phyloP scores from a whole-genome alignment of 257 asterid species.

The Primulina eburnea region DNA sequence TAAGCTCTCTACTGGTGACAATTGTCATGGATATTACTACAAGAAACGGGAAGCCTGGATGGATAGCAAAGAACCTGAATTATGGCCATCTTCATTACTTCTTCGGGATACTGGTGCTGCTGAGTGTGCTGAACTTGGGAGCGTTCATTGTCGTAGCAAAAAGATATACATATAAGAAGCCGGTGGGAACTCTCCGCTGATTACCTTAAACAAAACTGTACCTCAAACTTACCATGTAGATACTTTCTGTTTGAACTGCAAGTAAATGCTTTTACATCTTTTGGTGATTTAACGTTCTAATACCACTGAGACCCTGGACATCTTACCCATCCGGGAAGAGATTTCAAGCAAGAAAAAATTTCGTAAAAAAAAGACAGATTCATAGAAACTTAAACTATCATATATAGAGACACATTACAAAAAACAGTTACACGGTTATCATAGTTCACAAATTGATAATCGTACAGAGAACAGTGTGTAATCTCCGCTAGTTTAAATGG shows the following conservation, averaged over 20 bases:
- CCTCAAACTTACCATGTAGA: background rate
- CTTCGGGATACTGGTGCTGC: conserved; percentile 49
- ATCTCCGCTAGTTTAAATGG: conserved; percentile 46
- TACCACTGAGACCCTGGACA: background rate
- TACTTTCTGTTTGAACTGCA: background rate
- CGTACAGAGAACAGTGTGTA: conserved; percentile 25
- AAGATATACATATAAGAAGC: conserved; percentile 53
- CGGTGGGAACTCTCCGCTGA: conserved; percentile 40
- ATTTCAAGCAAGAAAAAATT: background rate
- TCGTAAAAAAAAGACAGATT: background rate
- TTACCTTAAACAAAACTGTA: background rate
- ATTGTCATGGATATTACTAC: conserved; percentile 46
- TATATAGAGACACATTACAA: conserved; percentile 23
- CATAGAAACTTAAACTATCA: conserved; percentile 25
- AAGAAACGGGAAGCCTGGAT: conserved; percentile 49
- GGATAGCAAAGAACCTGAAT: conserved; percentile 65
- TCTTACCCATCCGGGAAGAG: background rate
- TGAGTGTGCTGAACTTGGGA: conserved; percentile 54
- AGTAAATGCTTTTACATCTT: background rate
- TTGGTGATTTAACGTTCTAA: background rate
- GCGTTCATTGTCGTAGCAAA: conserved; percentile 46
- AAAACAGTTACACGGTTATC: conserved; percentile 12
- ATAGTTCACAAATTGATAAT: conserved; percentile 29
- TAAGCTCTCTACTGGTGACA: conserved; percentile 55
- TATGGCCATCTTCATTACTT: conserved; percentile 55